Percentiles rank a stretch among this genome's conserved stretches.
phyloP scores from a whole-genome alignment of 1,284 basidiomycete genomes.

The Rhodotorula sp. region DNA sequence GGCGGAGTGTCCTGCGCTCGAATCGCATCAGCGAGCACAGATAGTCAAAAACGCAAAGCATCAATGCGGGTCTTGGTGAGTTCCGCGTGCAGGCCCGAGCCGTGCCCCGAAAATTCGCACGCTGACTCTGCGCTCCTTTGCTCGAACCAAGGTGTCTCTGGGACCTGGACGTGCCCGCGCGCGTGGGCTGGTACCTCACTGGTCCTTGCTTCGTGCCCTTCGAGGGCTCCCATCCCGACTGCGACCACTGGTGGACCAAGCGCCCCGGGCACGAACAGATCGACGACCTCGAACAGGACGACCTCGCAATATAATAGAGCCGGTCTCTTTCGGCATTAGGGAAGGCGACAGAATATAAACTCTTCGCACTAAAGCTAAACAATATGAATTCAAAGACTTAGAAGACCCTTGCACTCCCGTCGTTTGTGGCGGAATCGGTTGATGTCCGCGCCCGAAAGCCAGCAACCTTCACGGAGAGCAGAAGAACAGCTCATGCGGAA shows the following conservation, averaged over 20 bases:
- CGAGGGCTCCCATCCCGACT: background rate
- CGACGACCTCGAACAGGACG: background rate
- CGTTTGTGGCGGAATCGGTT: no score
- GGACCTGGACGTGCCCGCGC: background rate
- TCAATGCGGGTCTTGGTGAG: background rate
- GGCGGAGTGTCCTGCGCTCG: background rate
- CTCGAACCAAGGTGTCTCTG: background rate
- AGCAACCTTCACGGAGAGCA: no score
- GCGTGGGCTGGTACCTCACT: background rate
- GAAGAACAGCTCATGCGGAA: no score
- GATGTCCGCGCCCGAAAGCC: no score
- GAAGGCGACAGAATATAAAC: no score
- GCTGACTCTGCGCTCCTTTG: background rate
- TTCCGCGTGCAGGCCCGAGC: background rate
- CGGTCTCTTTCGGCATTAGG: no score
- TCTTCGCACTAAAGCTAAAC: no score
- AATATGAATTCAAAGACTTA: no score
- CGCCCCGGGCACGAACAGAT: background rate
- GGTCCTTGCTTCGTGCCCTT: background rate
- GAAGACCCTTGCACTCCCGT: no score
- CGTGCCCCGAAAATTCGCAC: background rate
- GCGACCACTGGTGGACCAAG: background rate
- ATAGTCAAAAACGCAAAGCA: background rate
- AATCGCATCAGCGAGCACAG: background rate
- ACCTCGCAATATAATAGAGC: no score